Evolutionary conservation across 2,329 filamentous ascomycete genomes (phyloP).

Genomic region (Aureobasidium sp.): DNA sequence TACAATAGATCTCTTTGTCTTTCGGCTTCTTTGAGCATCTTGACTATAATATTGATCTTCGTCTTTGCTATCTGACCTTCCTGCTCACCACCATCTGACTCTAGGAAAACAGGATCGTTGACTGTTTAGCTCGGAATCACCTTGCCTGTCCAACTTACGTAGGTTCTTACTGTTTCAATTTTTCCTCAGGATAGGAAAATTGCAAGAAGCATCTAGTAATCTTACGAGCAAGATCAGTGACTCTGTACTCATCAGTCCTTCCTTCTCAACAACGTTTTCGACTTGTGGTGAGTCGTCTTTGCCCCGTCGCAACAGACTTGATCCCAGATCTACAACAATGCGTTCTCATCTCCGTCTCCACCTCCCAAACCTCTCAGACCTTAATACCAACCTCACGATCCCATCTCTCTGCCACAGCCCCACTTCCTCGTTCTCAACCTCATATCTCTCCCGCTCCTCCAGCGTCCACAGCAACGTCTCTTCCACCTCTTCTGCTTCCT

Average conservation of each 20-base stretch:
- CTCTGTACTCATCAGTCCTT: background rate
- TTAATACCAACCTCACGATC: background rate
- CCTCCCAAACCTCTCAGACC: background rate
- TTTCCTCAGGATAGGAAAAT: background rate
- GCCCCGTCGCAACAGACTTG: background rate
- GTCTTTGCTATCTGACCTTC: background rate
- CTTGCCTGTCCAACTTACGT: background rate
- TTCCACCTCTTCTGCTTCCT: background rate
- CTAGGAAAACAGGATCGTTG: background rate
- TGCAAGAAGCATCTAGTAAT: too few relatives aligned
- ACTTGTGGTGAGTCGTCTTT: background rate
- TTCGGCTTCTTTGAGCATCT: background rate
- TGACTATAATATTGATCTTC: background rate
- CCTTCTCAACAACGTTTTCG: background rate
- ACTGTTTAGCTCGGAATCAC: background rate
- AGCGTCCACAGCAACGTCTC: background rate
- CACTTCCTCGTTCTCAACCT: background rate
- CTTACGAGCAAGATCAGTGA: background rate
- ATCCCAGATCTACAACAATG: background rate
- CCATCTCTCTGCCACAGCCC: background rate
- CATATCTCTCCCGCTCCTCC: background rate
- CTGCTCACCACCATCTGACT: background rate
- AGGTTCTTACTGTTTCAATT: too few relatives aligned
- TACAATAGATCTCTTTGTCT: background rate
- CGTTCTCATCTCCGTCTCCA: background rate